phyloP scores from a whole-genome alignment of 345 rosid genomes.

The Acer campestre region DNA sequence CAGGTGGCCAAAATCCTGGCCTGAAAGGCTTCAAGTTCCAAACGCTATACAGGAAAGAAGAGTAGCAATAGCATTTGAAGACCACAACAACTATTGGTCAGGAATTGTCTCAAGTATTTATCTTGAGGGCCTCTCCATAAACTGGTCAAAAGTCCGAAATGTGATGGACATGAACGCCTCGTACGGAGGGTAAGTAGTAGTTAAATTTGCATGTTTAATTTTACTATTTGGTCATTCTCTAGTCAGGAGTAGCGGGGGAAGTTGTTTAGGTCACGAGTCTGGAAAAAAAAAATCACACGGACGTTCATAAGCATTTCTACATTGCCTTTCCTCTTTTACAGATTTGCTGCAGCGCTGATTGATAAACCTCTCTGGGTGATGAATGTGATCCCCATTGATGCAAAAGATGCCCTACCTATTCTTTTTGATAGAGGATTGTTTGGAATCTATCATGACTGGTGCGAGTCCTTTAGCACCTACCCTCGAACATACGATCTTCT shows the following conservation, averaged over 20 bases:
- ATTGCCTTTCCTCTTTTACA: constrained; percentile 25
- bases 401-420: constrained; percentile 58
- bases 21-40: constrained; percentile 67
- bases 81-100: constrained; percentile 76
- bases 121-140: constrained; percentile 52
- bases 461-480: constrained; percentile 82
- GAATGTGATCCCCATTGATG: constrained; percentile 76
- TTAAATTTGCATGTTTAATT: neutral
- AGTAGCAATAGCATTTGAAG: constrained; percentile 34
- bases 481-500: constrained; percentile 86
- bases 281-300: neutral
- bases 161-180: constrained; percentile 97
- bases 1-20: constrained; percentile 85
- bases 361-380: constrained; percentile 82
- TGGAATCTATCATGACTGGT: constrained; percentile 92
- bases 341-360: constrained; percentile 82
- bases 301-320: too few species aligned
- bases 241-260: too few species aligned
- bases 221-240: too few species aligned
- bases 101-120: constrained; percentile 66
- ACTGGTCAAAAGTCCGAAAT: constrained; percentile 70
- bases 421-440: constrained; percentile 82
- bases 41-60: constrained; percentile 44
- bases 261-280: too few species aligned
- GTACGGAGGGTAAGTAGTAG: constrained; percentile 72